phyloP scores from a whole-genome alignment of 495 filamentous ascomycete genomes.

The Elaphomyces granulatus region DNA sequence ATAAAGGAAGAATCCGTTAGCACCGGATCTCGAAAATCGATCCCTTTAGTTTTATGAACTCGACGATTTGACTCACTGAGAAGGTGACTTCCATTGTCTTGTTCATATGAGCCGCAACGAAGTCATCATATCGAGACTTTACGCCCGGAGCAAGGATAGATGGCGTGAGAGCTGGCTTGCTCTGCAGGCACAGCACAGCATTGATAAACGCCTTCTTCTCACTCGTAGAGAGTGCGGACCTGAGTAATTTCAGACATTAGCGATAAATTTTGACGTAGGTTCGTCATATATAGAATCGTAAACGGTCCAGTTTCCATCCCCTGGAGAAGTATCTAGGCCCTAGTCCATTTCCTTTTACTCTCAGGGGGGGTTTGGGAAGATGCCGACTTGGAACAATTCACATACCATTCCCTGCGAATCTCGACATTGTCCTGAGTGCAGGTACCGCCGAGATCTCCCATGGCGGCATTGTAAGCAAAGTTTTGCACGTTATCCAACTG shows the following conservation, averaged over 20 bases:
- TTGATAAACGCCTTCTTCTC: constrained; percentile 46
- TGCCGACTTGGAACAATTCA: too few species aligned
- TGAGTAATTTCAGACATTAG: too few species aligned
- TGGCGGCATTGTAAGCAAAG: constrained; percentile 1
- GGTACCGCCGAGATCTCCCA: constrained; percentile 25
- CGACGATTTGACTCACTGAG: constrained; percentile 32
- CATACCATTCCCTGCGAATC: constrained; percentile 37
- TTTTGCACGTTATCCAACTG: too few species aligned
- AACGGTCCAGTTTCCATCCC: too few species aligned
- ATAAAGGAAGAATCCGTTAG: background rate
- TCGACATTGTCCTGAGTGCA: constrained; percentile 35
- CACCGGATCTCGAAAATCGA: too few species aligned
- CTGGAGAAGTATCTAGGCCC: too few species aligned
- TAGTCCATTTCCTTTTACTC: too few species aligned
- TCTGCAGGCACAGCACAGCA: constrained; percentile 49
- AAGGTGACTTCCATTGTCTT: constrained; percentile 47
- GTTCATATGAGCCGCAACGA: constrained; percentile 52
- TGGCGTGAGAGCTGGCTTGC: constrained; percentile 32
- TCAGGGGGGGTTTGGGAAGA: too few species aligned
- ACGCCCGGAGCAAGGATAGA: constrained; percentile 29
- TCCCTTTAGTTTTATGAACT: too few species aligned
- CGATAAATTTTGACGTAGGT: too few species aligned
- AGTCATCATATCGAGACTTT: constrained; percentile 56
- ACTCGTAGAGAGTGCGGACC: constrained; percentile 11
- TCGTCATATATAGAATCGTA: too few species aligned